Percentiles rank a stretch among this genome's conserved stretches.
phyloP scores from a whole-genome alignment of 176 grass and related monocot genomes.

The Secale cereale region DNA sequence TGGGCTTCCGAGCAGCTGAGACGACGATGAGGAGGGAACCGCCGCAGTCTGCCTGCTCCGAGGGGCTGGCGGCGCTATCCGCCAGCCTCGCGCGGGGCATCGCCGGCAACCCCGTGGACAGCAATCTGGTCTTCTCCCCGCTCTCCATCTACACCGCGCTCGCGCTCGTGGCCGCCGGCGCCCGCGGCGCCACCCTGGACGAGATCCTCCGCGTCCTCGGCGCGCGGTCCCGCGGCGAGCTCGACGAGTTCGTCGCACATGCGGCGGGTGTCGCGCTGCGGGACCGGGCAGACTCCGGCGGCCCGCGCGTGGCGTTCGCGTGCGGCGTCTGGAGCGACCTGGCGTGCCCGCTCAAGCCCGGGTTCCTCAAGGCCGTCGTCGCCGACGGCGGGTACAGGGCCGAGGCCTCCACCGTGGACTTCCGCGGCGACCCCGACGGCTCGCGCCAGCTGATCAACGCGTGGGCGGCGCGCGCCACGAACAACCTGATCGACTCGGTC shows the following conservation, averaged over 20 bases:
- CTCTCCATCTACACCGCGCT: neutral
- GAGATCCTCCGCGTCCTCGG: neutral
- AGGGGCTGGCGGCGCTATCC: neutral
- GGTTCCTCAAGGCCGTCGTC: neutral
- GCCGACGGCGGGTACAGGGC: neutral
- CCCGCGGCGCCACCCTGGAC: neutral
- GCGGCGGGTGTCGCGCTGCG: neutral
- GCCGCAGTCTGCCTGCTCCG: no score
- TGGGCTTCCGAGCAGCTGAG: no score
- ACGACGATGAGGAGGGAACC: no score
- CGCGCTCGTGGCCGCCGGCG: neutral
- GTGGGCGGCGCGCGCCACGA: neutral
- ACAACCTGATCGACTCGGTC: neutral
- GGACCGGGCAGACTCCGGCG: neutral
- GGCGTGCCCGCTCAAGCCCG: neutral
- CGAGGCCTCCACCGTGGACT: neutral
- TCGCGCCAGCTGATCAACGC: neutral
- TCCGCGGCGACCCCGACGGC: neutral
- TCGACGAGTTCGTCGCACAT: neutral
- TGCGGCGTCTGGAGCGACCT: neutral
- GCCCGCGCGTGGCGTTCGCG: neutral
- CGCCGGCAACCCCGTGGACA: neutral
- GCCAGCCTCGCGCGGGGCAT: neutral
- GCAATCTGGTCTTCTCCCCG: neutral
- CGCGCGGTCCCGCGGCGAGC: neutral